phyloP scores from a whole-genome alignment of 495 filamentous ascomycete genomes.

The Articulospora tetracladia region DNA sequence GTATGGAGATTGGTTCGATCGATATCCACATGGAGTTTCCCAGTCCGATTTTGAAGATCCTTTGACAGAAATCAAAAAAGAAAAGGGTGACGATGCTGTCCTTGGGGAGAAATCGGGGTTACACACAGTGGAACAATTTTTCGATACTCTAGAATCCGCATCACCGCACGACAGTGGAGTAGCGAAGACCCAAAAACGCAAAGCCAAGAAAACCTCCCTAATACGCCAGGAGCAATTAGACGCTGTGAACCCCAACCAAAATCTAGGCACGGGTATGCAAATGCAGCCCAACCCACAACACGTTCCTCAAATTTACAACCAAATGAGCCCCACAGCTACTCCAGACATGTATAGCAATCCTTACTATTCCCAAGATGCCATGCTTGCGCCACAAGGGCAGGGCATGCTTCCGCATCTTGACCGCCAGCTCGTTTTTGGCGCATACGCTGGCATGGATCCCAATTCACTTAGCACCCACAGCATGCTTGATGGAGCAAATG shows the following conservation, averaged over 20 bases:
- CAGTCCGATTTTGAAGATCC: constrained; percentile 80
- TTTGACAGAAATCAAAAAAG: constrained; percentile 54
- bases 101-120: constrained; percentile 83
- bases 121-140: constrained; percentile 93
- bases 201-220: constrained; percentile 11
- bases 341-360: constrained; percentile 16
- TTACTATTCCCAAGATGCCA: constrained; percentile 15
- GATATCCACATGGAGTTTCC: constrained; percentile 90
- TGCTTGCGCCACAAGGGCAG: constrained; percentile 37
- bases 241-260: constrained; percentile 14
- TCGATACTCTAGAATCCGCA: constrained; percentile 73
- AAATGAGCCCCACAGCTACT: constrained; percentile 24
- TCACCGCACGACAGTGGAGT: constrained; percentile 38
- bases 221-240: constrained; percentile 10
- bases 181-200: constrained; percentile 21
- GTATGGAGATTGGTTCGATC: constrained; percentile 97
- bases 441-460: constrained; percentile 61
- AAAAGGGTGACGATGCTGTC: constrained; percentile 74
- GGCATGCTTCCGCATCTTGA: constrained; percentile 60
- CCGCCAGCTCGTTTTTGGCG: constrained; percentile 73
- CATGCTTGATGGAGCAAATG: constrained; percentile 16
- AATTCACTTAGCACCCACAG: constrained; percentile 20
- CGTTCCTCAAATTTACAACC: constrained; percentile 16
- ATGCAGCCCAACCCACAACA: constrained; percentile 13
- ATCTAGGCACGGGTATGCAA: constrained; percentile 8